Evolutionary conservation across 2,329 filamentous ascomycete species (phyloP), one percentile per base, ranked within the genome.

Genomic region (Cryphonectria naterciae): DNA sequence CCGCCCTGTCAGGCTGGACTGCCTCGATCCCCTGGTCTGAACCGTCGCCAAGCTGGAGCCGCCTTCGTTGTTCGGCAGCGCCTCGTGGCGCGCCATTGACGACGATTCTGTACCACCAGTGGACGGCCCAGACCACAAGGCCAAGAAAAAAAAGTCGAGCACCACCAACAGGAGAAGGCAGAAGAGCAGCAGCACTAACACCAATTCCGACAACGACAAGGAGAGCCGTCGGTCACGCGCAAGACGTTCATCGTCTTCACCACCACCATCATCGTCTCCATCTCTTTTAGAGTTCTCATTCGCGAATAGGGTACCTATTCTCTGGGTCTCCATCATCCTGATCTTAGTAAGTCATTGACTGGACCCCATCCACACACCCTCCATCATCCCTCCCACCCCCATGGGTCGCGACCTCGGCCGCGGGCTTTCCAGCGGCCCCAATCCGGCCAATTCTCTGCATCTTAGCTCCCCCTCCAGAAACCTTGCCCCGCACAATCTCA

Each of bases 21-120:
- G 52, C 43, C 75, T 85, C 83, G 28, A 80, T 81, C 72, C 72
- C 84, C 84, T 39, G 11, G 77, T 83, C 76, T 72, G 78, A 80
- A 83, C 8, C 77, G 75, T n/a, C 80, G 65, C 2, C 71, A 72
- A 72, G 37, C 71, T 72, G 68, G 71, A 70, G 71, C 60, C 49
- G 52, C 62, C 71, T 65, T 68, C 71, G 54, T 70, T 61, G 49
- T 43, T 68, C 65, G 71, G 71, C 68, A 70, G 75, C 77, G 78
- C 77, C 77, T 71, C 73, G 70, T 73, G 76, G 76, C 76, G 75
- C 73, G 74, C 75, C 73, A 74, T 77, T 74, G 77, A 74, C 73
- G 77, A 74, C 73, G 68, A 73, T 65, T 68, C 75, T 68, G 65
- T 60, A 70, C 67, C 72, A 72, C 66, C 37, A 65, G 68, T 62